These are phyloP conservation scores for Lepraria neglecta DNA, from an alignment of 495 filamentous ascomycete genomes.

Conservation along the genomic window DNA sequence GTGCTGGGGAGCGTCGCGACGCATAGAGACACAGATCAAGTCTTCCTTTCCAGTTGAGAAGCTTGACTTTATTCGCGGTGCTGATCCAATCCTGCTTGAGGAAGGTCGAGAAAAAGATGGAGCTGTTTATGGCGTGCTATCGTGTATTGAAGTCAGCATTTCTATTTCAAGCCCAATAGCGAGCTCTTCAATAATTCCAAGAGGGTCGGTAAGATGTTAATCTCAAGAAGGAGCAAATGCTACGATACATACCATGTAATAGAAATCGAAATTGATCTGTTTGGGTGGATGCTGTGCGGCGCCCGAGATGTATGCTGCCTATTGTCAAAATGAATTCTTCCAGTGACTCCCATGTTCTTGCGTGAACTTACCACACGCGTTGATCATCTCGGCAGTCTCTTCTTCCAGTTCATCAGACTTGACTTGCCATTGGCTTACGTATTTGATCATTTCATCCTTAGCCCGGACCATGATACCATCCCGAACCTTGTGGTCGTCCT, in stretches of 20 bases:
- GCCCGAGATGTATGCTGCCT: neutral
- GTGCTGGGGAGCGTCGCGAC: neutral
- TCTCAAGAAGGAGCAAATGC: too few species aligned
- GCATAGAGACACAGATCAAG: neutral
- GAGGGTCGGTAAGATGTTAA: too few species aligned
- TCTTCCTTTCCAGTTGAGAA: neutral
- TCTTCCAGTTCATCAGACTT: neutral
- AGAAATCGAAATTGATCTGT: neutral
- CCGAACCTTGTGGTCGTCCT: neutral
- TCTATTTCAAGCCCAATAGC: too few species aligned
- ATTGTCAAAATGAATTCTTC: neutral
- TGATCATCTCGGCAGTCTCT: neutral
- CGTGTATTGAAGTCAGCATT: too few species aligned
- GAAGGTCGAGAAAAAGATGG: neutral
- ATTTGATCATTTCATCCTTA: neutral
- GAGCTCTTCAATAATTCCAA: too few species aligned
- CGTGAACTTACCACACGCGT: neutral
- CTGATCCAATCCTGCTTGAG: neutral
- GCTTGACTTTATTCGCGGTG: neutral
- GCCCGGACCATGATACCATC: neutral
- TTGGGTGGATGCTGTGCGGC: neutral
- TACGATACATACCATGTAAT: neutral
- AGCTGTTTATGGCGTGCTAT: neutral
- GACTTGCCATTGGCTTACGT: neutral
- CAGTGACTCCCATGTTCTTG: too few species aligned